Evolutionary conservation across 179 eudicot species (phyloP), one percentile per base, ranked within the genome.

Genomic region (Sideroxylon spinosum): DNA sequence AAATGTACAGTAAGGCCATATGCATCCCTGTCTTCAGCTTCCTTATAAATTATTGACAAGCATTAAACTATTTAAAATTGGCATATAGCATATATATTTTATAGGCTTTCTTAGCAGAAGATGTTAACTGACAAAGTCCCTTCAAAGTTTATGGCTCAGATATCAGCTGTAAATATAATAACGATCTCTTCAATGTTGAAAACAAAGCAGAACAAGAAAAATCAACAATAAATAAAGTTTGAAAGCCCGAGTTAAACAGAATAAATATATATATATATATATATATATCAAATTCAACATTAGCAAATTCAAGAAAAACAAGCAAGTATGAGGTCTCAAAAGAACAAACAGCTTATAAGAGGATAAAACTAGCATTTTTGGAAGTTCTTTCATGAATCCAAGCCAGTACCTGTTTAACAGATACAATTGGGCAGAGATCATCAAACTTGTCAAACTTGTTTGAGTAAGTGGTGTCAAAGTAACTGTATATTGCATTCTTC

Each of bases 401-500:
- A 71, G 70, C 75, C 7, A 63, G 73, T 86, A 94, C 99, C 89
- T 83, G 81, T 85, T 86, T 90, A 66, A 86, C 89, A 53, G 95
- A 84, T 77, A 92, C 97, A 78, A 94, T 82, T 11, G 98, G 99
- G 79, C 91, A 88, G 78, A 95, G 89, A 86, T 93, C 76, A 71
- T 95, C 99, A 70, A 93, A 89, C 86, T 95, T 95, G 79, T 85
- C 93, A 87, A 93, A 95, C 71, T 87, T 88, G 80, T 83, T 80
- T 37, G 90, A 74, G 77, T 91, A 92, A 81, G 76, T 90, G 82
- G 85, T 76, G 81, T 96, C 96, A 73, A 96, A 94, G 83, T 92
- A 96, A 70, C 86, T 87, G 73, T 86, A 88, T 61, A 94, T 94
- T 50, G 97, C 95, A 83, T 96, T 96, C 90, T 94, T 95, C 80